phyloP scores from a whole-genome alignment of 495 filamentous ascomycete genomes.

The Amphirosellinia nigrospora region DNA sequence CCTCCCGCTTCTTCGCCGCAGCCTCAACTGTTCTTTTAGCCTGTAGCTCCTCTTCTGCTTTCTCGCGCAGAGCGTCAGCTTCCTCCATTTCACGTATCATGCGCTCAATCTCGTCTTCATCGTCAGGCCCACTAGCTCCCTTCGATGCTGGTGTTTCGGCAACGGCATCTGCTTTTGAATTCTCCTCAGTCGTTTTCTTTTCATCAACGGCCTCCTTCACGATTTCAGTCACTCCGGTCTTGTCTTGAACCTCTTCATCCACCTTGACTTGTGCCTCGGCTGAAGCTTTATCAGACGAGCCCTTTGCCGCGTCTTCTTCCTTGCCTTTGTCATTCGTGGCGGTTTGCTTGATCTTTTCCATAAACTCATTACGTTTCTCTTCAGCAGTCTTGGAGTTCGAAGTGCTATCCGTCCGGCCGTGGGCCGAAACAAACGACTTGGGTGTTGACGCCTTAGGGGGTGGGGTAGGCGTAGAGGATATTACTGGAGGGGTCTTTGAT shows the following conservation, averaged over 20 bases:
- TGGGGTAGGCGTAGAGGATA: slow-evolving; percentile 59
- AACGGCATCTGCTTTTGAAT: slow-evolving; percentile 49
- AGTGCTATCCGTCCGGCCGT: slow-evolving; percentile 55
- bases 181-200: slow-evolving; percentile 53
- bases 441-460: slow-evolving; percentile 53
- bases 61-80: slow-evolving; percentile 57
- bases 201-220: slow-evolving; percentile 64
- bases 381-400: slow-evolving; percentile 52
- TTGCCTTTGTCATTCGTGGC: slow-evolving; percentile 47
- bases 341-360: slow-evolving; percentile 54
- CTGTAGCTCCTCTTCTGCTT: slow-evolving; percentile 54
- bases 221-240: slow-evolving; percentile 72
- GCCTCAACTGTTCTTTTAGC: slow-evolving; percentile 63
- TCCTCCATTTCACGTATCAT: slow-evolving; percentile 61
- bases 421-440: slow-evolving; percentile 49
- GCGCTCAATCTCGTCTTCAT: slow-evolving; percentile 53
- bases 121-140: slow-evolving; percentile 39
- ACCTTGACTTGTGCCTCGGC: slow-evolving; percentile 36
- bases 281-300: slow-evolving; percentile 41
- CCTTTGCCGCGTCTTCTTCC: slow-evolving; percentile 55
- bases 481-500: slow-evolving; percentile 59
- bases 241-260: slow-evolving; percentile 69
- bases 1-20: slow-evolving; percentile 63
- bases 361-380: slow-evolving; percentile 58
- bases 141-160: slow-evolving; percentile 52